Percentiles rank a stretch among this genome's conserved stretches.
Evolutionary conservation across 805 yeast species (phyloP).

Genomic region (Brettanomyces custersianus): DNA sequence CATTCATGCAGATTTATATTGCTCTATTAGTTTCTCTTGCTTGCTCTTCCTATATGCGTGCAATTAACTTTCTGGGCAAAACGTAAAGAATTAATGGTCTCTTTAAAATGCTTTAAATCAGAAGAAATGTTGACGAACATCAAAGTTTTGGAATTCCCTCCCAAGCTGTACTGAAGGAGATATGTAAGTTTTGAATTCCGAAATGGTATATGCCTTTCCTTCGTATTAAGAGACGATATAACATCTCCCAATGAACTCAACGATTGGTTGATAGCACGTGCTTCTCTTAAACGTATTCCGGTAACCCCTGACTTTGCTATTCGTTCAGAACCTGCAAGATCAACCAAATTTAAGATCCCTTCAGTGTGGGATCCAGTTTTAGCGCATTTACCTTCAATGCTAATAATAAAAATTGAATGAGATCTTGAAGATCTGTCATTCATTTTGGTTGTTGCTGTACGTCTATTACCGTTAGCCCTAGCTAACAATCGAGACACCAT

Average conservation of each 20-base stretch:
- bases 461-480: conserved; percentile 51
- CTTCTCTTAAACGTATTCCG: conserved; percentile 78
- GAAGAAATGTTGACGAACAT: conserved; percentile 92
- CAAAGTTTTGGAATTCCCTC: conserved; percentile 80
- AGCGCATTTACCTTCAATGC: conserved; percentile 45
- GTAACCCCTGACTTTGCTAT: conserved; percentile 63
- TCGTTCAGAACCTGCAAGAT: conserved; percentile 92
- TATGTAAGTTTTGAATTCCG: conserved; percentile 73
- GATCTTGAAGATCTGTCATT: conserved; percentile 88
- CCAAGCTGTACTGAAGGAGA: conserved; percentile 71
- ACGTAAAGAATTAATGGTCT: conserved; percentile 75
- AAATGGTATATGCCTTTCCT: conserved; percentile 49
- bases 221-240: conserved; percentile 33
- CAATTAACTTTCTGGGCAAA: conserved; percentile 80
- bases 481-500: conserved; percentile 43
- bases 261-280: conserved; percentile 83
- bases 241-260: conserved; percentile 87
- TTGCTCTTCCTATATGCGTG: conserved; percentile 25
- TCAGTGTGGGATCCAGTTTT: conserved; percentile 36
- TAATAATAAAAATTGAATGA: conserved; percentile 70
- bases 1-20: background rate
- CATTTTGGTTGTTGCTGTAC: conserved; percentile 73
- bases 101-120: conserved; percentile 48
- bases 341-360: conserved; percentile 74
- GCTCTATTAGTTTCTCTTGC: background rate